phyloP scores from a whole-genome alignment of 1,284 basidiomycete genomes.

The Schizophyllum amplum region DNA sequence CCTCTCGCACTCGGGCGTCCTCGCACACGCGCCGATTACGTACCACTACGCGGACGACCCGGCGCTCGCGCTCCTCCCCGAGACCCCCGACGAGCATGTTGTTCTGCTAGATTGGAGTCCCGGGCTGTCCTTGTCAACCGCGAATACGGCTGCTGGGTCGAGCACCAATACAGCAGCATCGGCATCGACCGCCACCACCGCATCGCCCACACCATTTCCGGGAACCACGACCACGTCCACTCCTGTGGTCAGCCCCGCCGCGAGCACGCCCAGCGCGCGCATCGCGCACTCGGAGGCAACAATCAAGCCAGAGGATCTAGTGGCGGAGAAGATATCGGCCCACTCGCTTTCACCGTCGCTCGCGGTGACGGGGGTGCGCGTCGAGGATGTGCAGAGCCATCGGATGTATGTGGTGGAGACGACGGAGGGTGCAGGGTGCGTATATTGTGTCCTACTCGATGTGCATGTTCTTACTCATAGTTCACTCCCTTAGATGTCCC shows the following conservation, averaged over 20 bases:
- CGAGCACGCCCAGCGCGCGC: neutral
- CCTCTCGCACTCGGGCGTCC: slow-evolving; percentile 44
- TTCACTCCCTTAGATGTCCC: neutral
- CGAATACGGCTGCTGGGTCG: neutral
- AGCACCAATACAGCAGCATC: neutral
- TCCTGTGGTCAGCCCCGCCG: neutral
- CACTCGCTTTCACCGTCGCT: neutral
- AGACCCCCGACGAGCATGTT: slow-evolving; percentile 53
- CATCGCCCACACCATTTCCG: neutral
- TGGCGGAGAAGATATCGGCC: neutral
- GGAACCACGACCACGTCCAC: no score
- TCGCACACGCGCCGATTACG: slow-evolving; percentile 68
- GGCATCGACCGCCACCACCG: neutral
- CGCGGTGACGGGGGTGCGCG: neutral
- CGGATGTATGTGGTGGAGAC: neutral
- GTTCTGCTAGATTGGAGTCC: slow-evolving; percentile 49
- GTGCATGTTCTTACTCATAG: neutral
- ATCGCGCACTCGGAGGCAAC: neutral
- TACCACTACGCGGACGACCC: slow-evolving; percentile 76
- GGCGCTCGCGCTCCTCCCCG: slow-evolving; percentile 51
- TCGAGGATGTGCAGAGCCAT: neutral
- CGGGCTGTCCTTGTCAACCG: neutral
- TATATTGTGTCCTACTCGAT: neutral
- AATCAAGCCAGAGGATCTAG: neutral
- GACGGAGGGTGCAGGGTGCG: neutral